Percentiles rank a stretch among this genome's conserved stretches.
These are phyloP conservation scores for Przewalskia tangutica DNA, from an alignment of 257 asterid species.

Conservation along the genomic window DNA sequence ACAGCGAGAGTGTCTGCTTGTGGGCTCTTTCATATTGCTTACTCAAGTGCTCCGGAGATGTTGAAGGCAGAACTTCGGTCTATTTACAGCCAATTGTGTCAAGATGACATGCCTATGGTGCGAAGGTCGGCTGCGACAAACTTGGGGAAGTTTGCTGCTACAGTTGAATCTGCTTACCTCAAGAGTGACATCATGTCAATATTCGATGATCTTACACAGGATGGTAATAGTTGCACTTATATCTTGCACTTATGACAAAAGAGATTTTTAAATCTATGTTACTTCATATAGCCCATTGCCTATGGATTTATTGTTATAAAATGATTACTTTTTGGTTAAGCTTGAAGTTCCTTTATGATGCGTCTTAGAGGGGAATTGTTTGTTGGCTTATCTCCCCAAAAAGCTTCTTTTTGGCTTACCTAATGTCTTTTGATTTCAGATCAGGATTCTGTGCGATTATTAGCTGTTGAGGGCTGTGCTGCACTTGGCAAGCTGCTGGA, in stretches of 20 bases:
- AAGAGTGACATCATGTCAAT: conserved; percentile 36
- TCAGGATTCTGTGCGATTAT: conserved; percentile 82
- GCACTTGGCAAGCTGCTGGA: conserved; percentile 89
- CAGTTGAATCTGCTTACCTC: conserved; percentile 34
- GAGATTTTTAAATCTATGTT: neutral
- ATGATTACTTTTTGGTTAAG: neutral
- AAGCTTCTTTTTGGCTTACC: neutral
- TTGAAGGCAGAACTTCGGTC: conserved; percentile 74
- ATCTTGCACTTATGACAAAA: neutral
- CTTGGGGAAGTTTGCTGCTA: conserved; percentile 39
- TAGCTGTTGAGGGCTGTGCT: conserved; percentile 90
- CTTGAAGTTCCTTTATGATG: neutral
- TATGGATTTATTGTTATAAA: neutral
- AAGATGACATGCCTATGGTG: conserved; percentile 96
- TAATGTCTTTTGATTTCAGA: conserved; percentile 23
- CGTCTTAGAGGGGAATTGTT: neutral
- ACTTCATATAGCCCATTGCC: neutral
- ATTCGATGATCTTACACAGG: conserved; percentile 46
- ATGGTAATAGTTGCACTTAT: conserved; percentile 18
- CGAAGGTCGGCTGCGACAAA: conserved; percentile 84
- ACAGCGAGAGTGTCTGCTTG: neutral
- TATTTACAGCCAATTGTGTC: conserved; percentile 66
- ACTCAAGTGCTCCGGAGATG: conserved; percentile 63
- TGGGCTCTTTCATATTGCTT: neutral
- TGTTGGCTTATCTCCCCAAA: neutral